phyloP scores from a whole-genome alignment of 805 yeast species.

The Saturnispora zaruensis region DNA sequence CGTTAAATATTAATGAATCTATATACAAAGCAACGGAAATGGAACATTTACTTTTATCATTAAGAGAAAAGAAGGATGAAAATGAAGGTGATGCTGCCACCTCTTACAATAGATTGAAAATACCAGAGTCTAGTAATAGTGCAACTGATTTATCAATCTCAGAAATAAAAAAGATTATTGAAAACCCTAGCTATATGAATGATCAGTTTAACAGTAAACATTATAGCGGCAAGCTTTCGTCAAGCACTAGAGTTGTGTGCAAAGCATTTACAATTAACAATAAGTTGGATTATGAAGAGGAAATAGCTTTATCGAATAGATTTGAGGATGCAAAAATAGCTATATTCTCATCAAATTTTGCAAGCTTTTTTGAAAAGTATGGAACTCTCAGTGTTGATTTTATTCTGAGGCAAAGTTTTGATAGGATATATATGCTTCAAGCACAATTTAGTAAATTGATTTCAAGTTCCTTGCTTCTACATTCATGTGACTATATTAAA shows the following conservation, averaged over 20 bases:
- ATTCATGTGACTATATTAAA: slow-evolving; percentile 9
- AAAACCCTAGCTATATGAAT: neutral
- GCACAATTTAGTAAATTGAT: slow-evolving; percentile 9
- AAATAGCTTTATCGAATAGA: neutral
- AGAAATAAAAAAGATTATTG: neutral
- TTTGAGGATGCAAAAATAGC: neutral
- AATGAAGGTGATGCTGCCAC: too few relatives aligned
- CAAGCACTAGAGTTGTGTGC: neutral
- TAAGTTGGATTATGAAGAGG: neutral
- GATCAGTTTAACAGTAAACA: neutral
- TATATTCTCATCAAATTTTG: neutral
- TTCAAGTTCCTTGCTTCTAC: slow-evolving; percentile 5
- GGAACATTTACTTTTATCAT: slow-evolving; percentile 9
- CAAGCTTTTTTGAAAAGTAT: neutral
- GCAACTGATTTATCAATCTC: neutral
- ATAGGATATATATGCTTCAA: neutral
- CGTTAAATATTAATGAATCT: neutral
- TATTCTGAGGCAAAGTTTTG: neutral
- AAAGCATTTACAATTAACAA: slow-evolving; percentile 2
- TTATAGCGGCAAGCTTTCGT: neutral
- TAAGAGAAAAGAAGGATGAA: neutral
- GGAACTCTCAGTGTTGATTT: slow-evolving; percentile 3
- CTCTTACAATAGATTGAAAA: too few relatives aligned
- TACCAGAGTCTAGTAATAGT: too few relatives aligned
- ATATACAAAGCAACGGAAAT: slow-evolving; percentile 9